Conservation (phyloP, 1,139 yeast species). For the Pichia norvegensis region DNA sequence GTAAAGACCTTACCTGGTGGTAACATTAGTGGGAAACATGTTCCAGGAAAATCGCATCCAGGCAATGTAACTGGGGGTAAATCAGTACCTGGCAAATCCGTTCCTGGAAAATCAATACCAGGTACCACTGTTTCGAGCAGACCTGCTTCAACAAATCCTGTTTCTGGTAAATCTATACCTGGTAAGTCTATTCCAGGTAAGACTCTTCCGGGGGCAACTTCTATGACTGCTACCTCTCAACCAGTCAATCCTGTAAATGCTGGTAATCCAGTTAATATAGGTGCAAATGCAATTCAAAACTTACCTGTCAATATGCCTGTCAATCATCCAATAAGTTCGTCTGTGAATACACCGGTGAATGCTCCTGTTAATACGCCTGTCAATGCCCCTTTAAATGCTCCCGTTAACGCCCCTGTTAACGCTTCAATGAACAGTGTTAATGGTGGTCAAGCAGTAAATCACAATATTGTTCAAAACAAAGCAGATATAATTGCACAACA, state of each 20-base stretch:
- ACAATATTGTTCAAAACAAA: not conserved
- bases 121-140: conserved; percentile 3
- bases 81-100: conserved; percentile 2
- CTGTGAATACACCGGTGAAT: conserved; percentile 3
- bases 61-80: conserved; percentile 3
- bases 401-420: not conserved
- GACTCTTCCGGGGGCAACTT: not conserved
- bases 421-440: not conserved
- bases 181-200: conserved; percentile 7
- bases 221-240: not conserved
- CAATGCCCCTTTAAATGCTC: conserved; percentile 2
- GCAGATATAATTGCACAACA: conserved; percentile 5
- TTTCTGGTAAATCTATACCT: conserved; percentile 1
- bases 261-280: not conserved
- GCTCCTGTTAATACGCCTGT: conserved; percentile 3
- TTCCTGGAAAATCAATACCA: conserved; percentile 5
- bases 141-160: conserved; percentile 3
- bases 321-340: conserved; percentile 2
- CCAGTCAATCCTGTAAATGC: not conserved
- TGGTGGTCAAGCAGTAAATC: not conserved
- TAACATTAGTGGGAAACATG: conserved; percentile 2
- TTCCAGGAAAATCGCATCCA: conserved; percentile 3
- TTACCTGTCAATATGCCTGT: conserved; percentile 6
- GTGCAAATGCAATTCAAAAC: not conserved
- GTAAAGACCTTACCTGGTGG: conserved; percentile 3